Conservation (phyloP, 1,284 basidiomycete species). For the Mycena citricolor region DNA sequence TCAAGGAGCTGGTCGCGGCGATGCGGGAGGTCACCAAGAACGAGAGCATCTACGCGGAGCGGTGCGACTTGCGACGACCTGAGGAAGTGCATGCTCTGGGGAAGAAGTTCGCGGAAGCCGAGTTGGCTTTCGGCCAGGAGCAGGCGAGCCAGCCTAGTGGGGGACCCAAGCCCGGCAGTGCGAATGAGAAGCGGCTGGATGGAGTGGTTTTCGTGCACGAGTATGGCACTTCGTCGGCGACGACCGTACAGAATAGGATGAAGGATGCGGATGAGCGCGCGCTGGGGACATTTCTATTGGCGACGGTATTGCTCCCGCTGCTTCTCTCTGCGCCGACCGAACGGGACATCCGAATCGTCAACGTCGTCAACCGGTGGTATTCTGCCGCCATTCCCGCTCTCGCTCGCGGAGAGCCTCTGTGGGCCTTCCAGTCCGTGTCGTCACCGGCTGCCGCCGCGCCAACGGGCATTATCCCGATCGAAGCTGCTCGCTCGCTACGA, state of each 20-base stretch:
- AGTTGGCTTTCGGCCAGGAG: too few species aligned
- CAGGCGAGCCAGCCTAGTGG: too few species aligned
- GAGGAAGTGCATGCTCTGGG: constrained; percentile 66
- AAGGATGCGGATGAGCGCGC: constrained; percentile 46
- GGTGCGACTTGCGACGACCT: constrained; percentile 66
- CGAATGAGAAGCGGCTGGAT: constrained; percentile 67
- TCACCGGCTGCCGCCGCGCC: constrained; percentile 6
- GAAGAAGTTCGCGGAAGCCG: constrained; percentile 60
- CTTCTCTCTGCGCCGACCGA: constrained; percentile 79
- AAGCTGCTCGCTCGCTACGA: constrained; percentile 67
- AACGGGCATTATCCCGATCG: constrained; percentile 48
- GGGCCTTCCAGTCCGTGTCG: neutral
- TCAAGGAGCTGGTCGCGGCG: neutral
- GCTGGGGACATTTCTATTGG: constrained; percentile 74
- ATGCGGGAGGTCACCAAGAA: constrained; percentile 48
- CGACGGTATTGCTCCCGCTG: constrained; percentile 74
- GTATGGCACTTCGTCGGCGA: constrained; percentile 42
- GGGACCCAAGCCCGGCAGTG: too few species aligned
- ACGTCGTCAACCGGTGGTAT: constrained; percentile 82
- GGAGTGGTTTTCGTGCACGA: constrained; percentile 74
- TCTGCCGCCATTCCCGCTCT: constrained; percentile 47
- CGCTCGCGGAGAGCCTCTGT: neutral
- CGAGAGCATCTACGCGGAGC: constrained; percentile 71
- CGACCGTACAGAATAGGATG: constrained; percentile 27
- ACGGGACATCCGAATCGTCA: constrained; percentile 80